These are phyloP conservation scores for Collybia sordida DNA, from an alignment of 768 basidiomycete genomes.

Conservation along the genomic window DNA sequence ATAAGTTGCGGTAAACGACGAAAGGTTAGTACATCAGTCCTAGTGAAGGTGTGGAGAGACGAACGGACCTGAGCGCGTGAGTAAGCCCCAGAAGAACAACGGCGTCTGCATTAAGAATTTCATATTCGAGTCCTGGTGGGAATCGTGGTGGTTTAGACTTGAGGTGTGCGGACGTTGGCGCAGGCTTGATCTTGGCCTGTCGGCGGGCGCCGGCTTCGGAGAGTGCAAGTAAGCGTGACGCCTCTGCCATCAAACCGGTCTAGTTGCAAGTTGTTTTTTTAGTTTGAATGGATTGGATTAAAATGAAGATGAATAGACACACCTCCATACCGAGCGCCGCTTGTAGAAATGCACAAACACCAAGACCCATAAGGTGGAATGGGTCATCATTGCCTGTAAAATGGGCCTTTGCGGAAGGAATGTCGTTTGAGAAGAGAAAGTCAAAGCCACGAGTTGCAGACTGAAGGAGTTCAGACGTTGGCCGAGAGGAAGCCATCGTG, in stretches of 20 bases:
- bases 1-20: too few relatives aligned
- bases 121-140: slow-evolving; percentile 70
- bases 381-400: slow-evolving; percentile 58
- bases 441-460: slow-evolving; percentile 59
- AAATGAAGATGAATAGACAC: slow-evolving; percentile 9
- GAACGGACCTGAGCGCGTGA: slow-evolving; percentile 61
- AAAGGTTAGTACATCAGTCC: too few relatives aligned
- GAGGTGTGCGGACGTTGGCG: too few relatives aligned
- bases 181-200: too few relatives aligned
- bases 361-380: slow-evolving; percentile 72
- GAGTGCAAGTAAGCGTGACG: slow-evolving; percentile 19
- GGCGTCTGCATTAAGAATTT: slow-evolving; percentile 72
- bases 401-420: slow-evolving; percentile 48
- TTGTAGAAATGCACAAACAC: slow-evolving; percentile 72
- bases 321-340: slow-evolving; percentile 85
- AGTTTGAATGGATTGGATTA: background rate
- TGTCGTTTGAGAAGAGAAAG: slow-evolving; percentile 66
- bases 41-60: background rate
- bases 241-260: slow-evolving; percentile 65
- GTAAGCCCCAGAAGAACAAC: slow-evolving; percentile 70
- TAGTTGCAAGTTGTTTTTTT: slow-evolving; percentile 17
- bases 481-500: too few relatives aligned
- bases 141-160: slow-evolving; percentile 41
- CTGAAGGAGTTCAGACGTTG: slow-evolving; percentile 21
- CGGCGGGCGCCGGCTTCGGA: too few relatives aligned